Evolutionary conservation across 331 rosid genomes (phyloP), one percentile per base, ranked within the genome.

Genomic region (Pyrus hybrid): DNA sequence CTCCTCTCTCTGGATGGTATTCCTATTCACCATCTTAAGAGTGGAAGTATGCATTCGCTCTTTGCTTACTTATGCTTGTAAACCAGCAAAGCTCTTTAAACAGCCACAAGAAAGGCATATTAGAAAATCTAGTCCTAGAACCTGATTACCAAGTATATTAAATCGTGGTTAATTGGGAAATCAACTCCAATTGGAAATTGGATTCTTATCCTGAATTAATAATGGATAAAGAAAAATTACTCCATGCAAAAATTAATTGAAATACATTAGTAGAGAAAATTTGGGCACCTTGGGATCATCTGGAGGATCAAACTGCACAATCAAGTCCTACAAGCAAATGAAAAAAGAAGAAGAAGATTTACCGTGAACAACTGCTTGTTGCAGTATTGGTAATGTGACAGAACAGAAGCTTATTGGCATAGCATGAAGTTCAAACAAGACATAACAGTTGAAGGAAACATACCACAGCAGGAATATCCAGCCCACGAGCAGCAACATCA

Each of bases 401-500:
- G 13, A 37, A 41, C 47, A 41, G 47, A 41, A 41, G 0, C 47
- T 11, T 41, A 41, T 41, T 11, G 47, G 47, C 5, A 41, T 11
- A 11, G 5, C 47, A 41, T 41, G 47, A 41, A 41, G 47, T 41
- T 41, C 47, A 41, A 41, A 41, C 47, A 41, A 41, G 47, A 11
- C 1, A 41, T 11, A 37, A 10, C 47, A 41, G 0, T 41, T 10
- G 47, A 41, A 41, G 47, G 47, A 41, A 41, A 80, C 43, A 66
- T 90, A 94, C 99, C 86, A 94, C 99, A 6, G 86, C 85, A 37
- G 97, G 99, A 72, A 94, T 90, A 78, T 94, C 97, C 66, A 94
- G 88, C 28, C 99, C 99, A 72, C 99, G 99, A 30, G 99, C 99
- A 81, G 97, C 99, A 82, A 94, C 99, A 80, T 94, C 97, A 41